phyloP scores from a whole-genome alignment of 176 grass and related monocot genomes.

The Lolium multiflorum region DNA sequence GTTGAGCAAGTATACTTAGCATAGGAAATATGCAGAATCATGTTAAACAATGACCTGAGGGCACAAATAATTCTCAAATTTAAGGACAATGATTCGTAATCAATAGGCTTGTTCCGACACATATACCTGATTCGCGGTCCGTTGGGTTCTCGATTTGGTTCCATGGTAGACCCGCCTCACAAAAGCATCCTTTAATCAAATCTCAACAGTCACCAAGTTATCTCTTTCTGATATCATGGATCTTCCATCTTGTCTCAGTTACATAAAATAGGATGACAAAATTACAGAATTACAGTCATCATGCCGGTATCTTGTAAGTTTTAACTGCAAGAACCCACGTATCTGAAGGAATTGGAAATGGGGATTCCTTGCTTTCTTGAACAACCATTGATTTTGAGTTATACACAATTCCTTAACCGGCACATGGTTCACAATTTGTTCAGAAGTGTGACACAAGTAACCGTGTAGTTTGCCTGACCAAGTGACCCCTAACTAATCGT shows the following conservation, averaged over 20 bases:
- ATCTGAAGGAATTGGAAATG: conserved; percentile 2
- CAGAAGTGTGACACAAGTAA: not conserved
- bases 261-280: not conserved
- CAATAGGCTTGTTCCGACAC: not conserved
- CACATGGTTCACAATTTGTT: not conserved
- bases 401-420: not conserved
- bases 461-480: not conserved
- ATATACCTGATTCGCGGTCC: not conserved
- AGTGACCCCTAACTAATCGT: conserved; percentile 13
- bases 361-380: not conserved
- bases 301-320: not conserved
- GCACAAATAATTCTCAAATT: conserved; percentile 1
- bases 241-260: not conserved
- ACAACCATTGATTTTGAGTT: conserved; percentile 23
- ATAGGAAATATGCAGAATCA: conserved; percentile 20
- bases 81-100: not conserved
- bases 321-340: conserved; percentile 17
- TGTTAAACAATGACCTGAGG: not conserved
- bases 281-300: not conserved
- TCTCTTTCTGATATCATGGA: conserved; percentile 9
- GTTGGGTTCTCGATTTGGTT: not conserved
- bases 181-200: conserved; percentile 26
- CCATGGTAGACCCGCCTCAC: not conserved
- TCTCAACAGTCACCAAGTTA: conserved; percentile 13
- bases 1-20: conserved; percentile 21